Conservation (phyloP, 1,284 basidiomycete species). For the Entoloma clypeatum region DNA sequence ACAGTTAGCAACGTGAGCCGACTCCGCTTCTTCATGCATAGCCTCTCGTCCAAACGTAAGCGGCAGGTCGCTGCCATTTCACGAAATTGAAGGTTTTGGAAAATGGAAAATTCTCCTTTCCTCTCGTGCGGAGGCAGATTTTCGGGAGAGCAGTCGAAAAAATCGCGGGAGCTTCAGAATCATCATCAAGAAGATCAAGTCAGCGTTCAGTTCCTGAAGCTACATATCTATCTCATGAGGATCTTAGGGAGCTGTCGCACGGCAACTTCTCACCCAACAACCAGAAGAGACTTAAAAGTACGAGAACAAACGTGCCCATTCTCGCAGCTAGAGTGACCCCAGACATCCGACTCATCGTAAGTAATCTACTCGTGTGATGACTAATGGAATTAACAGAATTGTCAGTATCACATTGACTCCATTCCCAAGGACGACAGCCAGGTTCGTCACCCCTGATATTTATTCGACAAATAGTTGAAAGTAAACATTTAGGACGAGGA, state of each 20-base stretch:
- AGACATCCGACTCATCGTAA: conserved; percentile 56
- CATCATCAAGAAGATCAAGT: conserved; percentile 59
- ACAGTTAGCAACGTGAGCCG: conserved; percentile 40
- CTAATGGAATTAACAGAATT: background rate
- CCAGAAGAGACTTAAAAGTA: conserved; percentile 55
- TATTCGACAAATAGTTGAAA: no score
- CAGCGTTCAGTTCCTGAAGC: conserved; percentile 9
- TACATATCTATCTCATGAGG: background rate
- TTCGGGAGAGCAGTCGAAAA: conserved; percentile 36
- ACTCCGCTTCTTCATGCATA: conserved; percentile 1
- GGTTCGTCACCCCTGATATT: no score
- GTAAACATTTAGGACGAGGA: conserved; percentile 50
- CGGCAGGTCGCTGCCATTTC: conserved; percentile 41
- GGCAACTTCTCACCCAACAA: conserved; percentile 68
- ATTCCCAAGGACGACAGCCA: conserved; percentile 46
- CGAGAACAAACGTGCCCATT: conserved; percentile 47
- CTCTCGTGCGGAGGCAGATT: conserved; percentile 37
- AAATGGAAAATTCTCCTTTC: conserved; percentile 50
- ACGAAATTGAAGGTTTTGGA: conserved; percentile 48
- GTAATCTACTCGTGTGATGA: conserved; percentile 25
- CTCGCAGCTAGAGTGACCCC: conserved; percentile 67
- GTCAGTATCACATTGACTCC: conserved; percentile 64
- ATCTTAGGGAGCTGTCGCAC: conserved; percentile 54
- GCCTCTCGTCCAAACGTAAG: background rate
- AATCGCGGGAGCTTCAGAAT: conserved; percentile 39